A percentile compares a stretch with the other conserved stretches of the same genome.
Conservation (phyloP, 2,329 filamentous ascomycete species). For the Arthroderma sp. region DNA sequence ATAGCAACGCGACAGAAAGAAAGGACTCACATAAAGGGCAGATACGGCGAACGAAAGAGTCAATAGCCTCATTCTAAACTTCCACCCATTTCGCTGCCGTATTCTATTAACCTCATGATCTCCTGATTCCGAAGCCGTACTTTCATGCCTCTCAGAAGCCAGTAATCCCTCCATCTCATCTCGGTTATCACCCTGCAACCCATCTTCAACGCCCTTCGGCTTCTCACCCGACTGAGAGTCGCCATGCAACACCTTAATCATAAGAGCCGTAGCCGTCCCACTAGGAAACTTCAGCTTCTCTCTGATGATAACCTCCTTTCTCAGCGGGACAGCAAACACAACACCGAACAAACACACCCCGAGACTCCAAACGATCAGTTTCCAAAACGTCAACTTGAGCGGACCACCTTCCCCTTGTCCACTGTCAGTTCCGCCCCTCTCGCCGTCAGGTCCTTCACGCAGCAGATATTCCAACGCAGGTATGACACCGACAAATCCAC, state of each 20-base stretch:
- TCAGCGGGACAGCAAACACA: slow-evolving; percentile 82
- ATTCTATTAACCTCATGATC: slow-evolving; percentile 12
- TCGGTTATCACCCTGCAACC: slow-evolving; percentile 10
- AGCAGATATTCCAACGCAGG: slow-evolving; percentile 84
- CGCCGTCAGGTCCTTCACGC: slow-evolving; percentile 62
- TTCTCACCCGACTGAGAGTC: slow-evolving; percentile 32
- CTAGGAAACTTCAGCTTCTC: slow-evolving; percentile 91
- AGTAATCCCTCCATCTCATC: slow-evolving; percentile 20
- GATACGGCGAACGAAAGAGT: slow-evolving; percentile 47
- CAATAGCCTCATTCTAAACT: slow-evolving; percentile 46
- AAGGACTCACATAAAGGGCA: slow-evolving; percentile 36
- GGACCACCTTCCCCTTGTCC: slow-evolving; percentile 63
- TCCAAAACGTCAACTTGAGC: slow-evolving; percentile 56
- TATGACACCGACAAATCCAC: slow-evolving; percentile 89
- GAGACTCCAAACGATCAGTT: slow-evolving; percentile 77
- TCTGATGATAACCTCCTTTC: slow-evolving; percentile 80
- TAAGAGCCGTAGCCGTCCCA: slow-evolving; percentile 84
- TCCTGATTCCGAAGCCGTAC: slow-evolving; percentile 15
- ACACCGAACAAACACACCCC: slow-evolving; percentile 95
- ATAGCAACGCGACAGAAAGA: not conserved
- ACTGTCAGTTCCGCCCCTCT: slow-evolving; percentile 55
- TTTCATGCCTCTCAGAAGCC: slow-evolving; percentile 23
- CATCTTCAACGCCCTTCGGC: slow-evolving; percentile 14
- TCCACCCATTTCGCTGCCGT: slow-evolving; percentile 41
- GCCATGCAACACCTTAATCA: slow-evolving; percentile 83